Evolutionary conservation across 2,329 filamentous ascomycete species (phyloP).

Genomic region (Phialophora chinensis): DNA sequence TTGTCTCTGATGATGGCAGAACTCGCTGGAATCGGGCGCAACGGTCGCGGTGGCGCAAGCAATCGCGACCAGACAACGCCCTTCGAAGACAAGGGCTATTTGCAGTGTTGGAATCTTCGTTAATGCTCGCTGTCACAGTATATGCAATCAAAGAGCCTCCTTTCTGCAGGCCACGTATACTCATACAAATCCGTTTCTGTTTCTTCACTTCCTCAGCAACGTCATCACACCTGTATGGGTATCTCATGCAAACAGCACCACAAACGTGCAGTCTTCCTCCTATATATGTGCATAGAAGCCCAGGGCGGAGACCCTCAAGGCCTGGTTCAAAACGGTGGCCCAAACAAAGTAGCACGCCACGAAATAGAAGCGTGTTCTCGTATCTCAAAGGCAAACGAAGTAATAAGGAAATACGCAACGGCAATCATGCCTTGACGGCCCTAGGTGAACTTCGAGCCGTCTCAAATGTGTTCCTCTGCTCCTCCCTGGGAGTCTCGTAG

Average conservation of each 20-base stretch:
- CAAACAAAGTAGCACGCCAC: background rate
- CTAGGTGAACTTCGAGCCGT: constrained; percentile 26
- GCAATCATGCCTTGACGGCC: constrained; percentile 8
- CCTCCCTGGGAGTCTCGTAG: constrained; percentile 38
- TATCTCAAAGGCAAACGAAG: constrained; percentile 8
- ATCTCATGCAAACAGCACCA: constrained; percentile 23
- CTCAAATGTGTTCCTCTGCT: constrained; percentile 35
- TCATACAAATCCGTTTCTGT: constrained; percentile 18
- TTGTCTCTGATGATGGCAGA: no score
- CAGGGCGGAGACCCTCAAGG: background rate
- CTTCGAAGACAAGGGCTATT: background rate
- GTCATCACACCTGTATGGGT: constrained; percentile 22
- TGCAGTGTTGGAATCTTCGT: background rate
- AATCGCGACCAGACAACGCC: background rate
- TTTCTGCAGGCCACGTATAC: constrained; percentile 11
- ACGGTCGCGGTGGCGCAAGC: background rate
- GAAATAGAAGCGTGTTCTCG: constrained; percentile 2
- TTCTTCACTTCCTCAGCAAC: constrained; percentile 1
- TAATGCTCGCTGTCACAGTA: background rate
- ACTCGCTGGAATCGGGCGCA: no score
- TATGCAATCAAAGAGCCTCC: background rate
- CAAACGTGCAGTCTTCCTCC: background rate
- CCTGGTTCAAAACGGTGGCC: background rate
- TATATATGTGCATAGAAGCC: constrained; percentile 2
- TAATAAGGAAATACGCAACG: background rate